Evolutionary conservation across 768 basidiomycete species (phyloP), one percentile per base, ranked within the genome.

Genomic region (Auricularia auricula-judae): DNA sequence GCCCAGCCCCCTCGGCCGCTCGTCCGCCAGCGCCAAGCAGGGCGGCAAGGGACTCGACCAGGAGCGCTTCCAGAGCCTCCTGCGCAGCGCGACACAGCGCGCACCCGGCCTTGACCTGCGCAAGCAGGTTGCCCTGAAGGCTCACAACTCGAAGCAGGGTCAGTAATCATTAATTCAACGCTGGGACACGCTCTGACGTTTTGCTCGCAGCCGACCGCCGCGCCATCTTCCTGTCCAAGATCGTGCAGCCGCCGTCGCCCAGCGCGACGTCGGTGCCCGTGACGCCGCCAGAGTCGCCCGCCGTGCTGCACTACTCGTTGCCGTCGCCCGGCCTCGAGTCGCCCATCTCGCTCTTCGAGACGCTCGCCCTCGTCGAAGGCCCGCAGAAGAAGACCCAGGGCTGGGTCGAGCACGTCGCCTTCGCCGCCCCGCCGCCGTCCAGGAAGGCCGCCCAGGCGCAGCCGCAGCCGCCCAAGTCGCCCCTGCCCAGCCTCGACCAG

Each of bases 131-230:
- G 86, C 86, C 11, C 74, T 87, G 64, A 89, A 86, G 74, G 81
- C 80, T 62, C 88, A 90, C 74, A 83, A 80, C 76, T 83, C 80
- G 71, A 89, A 87, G 77, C 87, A 89, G 75, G 77, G 91, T 91
- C 72, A 69, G 82, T 59, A 21, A 64, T 65, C 56, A 34, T 66
- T 33, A 42, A 68, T 66, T n/a, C n/a, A n/a, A n/a, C n/a, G n/a
- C n/a, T n/a, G n/a, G 29, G 29, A 29, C 29, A 29, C 2, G 29
- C 0, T 29, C 29, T 29, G 29, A n/a, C 34, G 44, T 39, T 21
- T 54, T 34, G 34, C 62, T 43, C 51, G n/a, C 70, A 90, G 87
- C 81, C 69, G 87, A 88, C 73, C 82, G 91, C 63, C 86, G 89
- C 35, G 86, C 87, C 3, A 78, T 82, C 65, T 91, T 92, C 76